Percentiles rank a stretch among this genome's conserved stretches.
Evolutionary conservation across 345 rosid genomes (phyloP).

Genomic region (Turnera subulata): DNA sequence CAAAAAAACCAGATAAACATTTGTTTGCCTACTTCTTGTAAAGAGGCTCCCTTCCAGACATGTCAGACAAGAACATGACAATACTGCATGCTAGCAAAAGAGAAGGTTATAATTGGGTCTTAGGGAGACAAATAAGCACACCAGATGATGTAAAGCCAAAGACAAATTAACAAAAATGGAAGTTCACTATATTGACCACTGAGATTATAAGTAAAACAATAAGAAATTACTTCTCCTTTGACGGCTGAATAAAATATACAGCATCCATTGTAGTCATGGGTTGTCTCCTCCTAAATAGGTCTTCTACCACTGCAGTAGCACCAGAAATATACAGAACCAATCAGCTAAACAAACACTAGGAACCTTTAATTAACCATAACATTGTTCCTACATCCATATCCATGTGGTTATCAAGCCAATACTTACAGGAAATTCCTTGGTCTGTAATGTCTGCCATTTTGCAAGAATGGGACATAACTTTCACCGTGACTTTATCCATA

Average conservation of each 20-base stretch:
- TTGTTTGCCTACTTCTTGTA: conserved; percentile 64
- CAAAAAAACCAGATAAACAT: neutral
- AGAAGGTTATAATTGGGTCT: conserved; percentile 25
- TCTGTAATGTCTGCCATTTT: conserved; percentile 95
- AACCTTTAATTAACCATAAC: neutral
- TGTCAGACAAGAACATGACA: conserved; percentile 94
- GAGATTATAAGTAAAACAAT: neutral
- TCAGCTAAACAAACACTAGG: neutral
- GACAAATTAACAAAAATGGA: neutral
- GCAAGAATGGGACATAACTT: conserved; percentile 86
- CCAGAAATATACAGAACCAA: conserved; percentile 3
- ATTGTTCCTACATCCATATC: too few relatives aligned
- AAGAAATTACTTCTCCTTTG: conserved; percentile 74
- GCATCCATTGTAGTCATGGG: conserved; percentile 91
- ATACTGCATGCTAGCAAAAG: conserved; percentile 66
- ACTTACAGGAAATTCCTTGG: conserved; percentile 90
- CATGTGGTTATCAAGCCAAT: neutral
- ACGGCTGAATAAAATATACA: conserved; percentile 79
- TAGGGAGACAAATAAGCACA: neutral
- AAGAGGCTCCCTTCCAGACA: conserved; percentile 96
- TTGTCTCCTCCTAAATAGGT: conserved; percentile 84
- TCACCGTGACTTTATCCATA: conserved; percentile 87
- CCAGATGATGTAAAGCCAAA: neutral
- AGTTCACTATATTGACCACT: too few relatives aligned
- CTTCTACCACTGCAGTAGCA: conserved; percentile 81